Evolutionary conservation across 1,284 basidiomycete species (phyloP).

Genomic region (Crepidotus sp.): DNA sequence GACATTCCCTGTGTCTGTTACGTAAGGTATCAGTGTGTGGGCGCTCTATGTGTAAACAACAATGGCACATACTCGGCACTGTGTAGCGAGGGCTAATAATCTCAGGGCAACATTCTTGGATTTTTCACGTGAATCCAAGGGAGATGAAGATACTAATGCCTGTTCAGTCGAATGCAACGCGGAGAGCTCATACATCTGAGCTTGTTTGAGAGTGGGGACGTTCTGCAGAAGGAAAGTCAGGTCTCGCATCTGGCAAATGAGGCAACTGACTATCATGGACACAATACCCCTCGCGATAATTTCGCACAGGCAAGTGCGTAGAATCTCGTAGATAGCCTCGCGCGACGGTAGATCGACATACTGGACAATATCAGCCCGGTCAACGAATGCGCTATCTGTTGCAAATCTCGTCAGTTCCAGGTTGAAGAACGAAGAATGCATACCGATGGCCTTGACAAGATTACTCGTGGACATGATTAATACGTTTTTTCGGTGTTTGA

Average conservation of each 20-base stretch:
- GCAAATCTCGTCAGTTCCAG: background rate
- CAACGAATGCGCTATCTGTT: slow-evolving; percentile 88
- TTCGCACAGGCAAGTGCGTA: slow-evolving; percentile 78
- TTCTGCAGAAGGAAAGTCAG: slow-evolving; percentile 18
- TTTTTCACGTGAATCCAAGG: slow-evolving; percentile 34
- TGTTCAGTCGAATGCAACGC: slow-evolving; percentile 16
- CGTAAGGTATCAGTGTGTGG: background rate
- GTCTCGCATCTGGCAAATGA: background rate
- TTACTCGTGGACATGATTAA: slow-evolving; percentile 97
- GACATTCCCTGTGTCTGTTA: slow-evolving; percentile 67
- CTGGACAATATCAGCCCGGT: slow-evolving; percentile 95
- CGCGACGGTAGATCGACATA: slow-evolving; percentile 86
- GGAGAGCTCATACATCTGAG: slow-evolving; percentile 47
- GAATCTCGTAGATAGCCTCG: slow-evolving; percentile 89
- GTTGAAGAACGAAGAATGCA: slow-evolving; percentile 17
- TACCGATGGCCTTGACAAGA: slow-evolving; percentile 89
- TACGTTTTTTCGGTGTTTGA: slow-evolving; percentile 89
- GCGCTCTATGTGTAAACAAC: slow-evolving; percentile 2
- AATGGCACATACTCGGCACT: slow-evolving; percentile 63
- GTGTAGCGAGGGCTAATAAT: slow-evolving; percentile 58
- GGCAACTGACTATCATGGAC: slow-evolving; percentile 34
- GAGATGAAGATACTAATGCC: background rate
- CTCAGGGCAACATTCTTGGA: slow-evolving; percentile 46
- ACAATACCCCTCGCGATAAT: slow-evolving; percentile 73
- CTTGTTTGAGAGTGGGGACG: slow-evolving; percentile 55